phyloP scores from a whole-genome alignment of 129 eudicot genomes.

The Erigeron canadensis region DNA sequence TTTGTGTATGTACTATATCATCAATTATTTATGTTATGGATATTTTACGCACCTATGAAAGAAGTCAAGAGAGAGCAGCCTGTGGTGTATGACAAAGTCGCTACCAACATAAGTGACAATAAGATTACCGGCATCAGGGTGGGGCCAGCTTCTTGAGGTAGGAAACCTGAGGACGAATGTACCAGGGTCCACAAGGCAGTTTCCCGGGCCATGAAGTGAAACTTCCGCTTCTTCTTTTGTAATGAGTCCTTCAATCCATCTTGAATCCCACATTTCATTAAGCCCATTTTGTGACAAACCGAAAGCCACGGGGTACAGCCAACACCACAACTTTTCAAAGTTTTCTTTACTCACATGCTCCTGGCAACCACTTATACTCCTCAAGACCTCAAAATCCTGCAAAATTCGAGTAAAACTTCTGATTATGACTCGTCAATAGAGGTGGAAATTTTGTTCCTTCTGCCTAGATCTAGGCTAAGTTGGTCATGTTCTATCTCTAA shows the following conservation, averaged over 20 bases:
- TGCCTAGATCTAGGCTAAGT: not conserved
- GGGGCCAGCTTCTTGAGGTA: constrained; percentile 97
- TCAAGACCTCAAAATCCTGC: constrained; percentile 82
- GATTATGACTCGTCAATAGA: constrained; percentile 9
- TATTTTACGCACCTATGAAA: constrained; percentile 49
- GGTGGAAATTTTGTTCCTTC: not conserved
- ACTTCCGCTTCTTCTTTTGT: constrained; percentile 96
- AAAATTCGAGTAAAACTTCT: constrained; percentile 1
- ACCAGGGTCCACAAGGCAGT: constrained; percentile 70
- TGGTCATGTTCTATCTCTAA: constrained; percentile 5
- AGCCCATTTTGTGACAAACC: constrained; percentile 61
- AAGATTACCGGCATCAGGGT: constrained; percentile 94
- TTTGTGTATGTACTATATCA: not conserved
- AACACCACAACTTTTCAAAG: constrained; percentile 91
- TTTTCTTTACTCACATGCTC: constrained; percentile 67
- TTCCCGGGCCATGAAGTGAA: constrained; percentile 62
- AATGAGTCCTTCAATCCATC: constrained; percentile 85
- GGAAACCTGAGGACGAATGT: constrained; percentile 90
- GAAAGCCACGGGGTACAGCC: constrained; percentile 91
- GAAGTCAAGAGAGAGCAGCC: constrained; percentile 68
- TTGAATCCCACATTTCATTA: constrained; percentile 67
- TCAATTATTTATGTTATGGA: too few species aligned
- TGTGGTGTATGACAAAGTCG: constrained; percentile 70
- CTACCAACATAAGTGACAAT: constrained; percentile 77
- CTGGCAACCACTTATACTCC: constrained; percentile 69